Evolutionary conservation across 2,329 filamentous ascomycete species (phyloP), one percentile per base, ranked within the genome.

Genomic region (Reticulascus tulasneorum): DNA sequence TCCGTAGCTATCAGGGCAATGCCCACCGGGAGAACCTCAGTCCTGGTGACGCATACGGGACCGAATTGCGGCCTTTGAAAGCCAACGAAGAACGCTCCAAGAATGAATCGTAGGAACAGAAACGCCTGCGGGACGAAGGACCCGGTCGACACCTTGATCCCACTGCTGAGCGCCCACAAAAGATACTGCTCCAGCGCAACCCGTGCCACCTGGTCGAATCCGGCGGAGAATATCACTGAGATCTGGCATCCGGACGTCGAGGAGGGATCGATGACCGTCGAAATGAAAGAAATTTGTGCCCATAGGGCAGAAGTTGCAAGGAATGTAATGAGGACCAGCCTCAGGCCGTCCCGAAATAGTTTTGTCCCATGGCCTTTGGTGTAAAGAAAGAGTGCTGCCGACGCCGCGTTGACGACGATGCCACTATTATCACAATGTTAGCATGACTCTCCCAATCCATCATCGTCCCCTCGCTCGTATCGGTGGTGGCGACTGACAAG

Each of bases 291-390:
- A 42, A 65, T 53, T 25, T 71, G 56, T 29, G 73, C 73, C 76
- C 76, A 80, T 31, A 75, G 59, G 46, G 66, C 64, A 20, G 71
- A 63, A 38, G 66, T 62, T 18, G 66, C 42, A 50, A 78, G 64
- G 53, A 77, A 78, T 46, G 62, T 56, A 51, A 69, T 59, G 73
- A 79, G 75, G 73, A 69, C 74, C 74, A 79, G 75, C 75, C 75
- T 78, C 73, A 70, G 67, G 62, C 73, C 71, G 60, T 78, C 72
- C 57, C 70, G 66, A 52, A 74, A 64, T 41, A 75, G 56, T 25
- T 67, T 57, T 41, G 63, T 64, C 52, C 66, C 62, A 62, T 73
- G 62, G 47, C 67, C 66, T 51, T 60, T 70, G 45, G 60, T 46
- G 42, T 65, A 58, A 47, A 72, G 60, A 54, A 71, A 59, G 46